Evolutionary conservation across 2,329 filamentous ascomycete species (phyloP), one percentile per base, ranked within the genome.

Genomic region (Ophiostoma ips): DNA sequence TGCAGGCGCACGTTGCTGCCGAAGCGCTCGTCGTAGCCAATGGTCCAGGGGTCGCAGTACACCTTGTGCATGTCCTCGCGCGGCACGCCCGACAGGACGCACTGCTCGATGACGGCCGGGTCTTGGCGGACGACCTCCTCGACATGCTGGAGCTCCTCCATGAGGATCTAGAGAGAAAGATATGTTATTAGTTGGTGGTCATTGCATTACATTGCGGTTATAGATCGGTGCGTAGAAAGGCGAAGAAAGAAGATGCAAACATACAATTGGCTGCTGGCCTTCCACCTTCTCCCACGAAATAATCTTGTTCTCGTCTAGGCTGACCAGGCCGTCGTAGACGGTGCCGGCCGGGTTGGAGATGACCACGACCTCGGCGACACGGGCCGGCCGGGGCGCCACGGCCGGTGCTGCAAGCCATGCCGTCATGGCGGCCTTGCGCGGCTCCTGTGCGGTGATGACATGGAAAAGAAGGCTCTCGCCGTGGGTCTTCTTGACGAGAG

Each of bases 21-120:
- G 59, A 88, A 92, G 41, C 89, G 82, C 68, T 94, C 86, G 59
- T 95, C 89, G 62, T 87, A 94, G 46, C 89, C 89, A 64, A 95
- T 94, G 1, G 89, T 94, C 89, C 89, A 95, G 11, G 87, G 87
- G 63, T 95, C 89, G 65, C 88, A 94, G 70, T 94, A 95, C 45
- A 95, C 86, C 67, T 95, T 95, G 71, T 92, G 71, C 89, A 95
- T 95, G 53, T 94, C 85, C 57, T 84, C 75, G 51, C 73, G 74
- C 12, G 86, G 77, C 53, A 95, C 86, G 1, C 89, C 89, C 52
- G 87, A 76, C 53, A 95, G 76, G 7, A 76, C 77, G 60, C 89
- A 95, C 65, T 95, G 88, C 66, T 95, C 87, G 57, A 95, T 92
- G 53, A 95, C 87, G 59, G 83, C 84, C 13, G 85, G 78, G 61